phyloP scores from a whole-genome alignment of 192 early-diverging fungal species.

The Dissophora ornata region DNA sequence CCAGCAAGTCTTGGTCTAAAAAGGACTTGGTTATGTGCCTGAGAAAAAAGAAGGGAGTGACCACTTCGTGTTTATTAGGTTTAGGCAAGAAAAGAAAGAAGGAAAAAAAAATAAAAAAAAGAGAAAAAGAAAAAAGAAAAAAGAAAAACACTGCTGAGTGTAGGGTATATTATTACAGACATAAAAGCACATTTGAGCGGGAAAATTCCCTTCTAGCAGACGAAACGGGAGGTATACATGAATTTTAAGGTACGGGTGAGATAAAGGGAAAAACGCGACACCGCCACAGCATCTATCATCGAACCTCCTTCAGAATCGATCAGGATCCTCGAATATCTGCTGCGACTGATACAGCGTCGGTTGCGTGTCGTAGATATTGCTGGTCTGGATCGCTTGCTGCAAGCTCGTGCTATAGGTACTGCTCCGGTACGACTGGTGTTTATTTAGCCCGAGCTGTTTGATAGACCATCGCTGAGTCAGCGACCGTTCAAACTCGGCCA shows the following conservation, averaged over 20 bases:
- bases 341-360: constrained; percentile 35
- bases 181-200: too few relatives aligned
- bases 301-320: constrained; percentile 28
- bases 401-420: constrained; percentile 37
- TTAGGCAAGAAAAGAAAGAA: neutral
- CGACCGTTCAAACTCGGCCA: constrained; percentile 51
- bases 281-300: too few relatives aligned
- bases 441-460: constrained; percentile 47
- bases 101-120: neutral
- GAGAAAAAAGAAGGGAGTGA: too few relatives aligned
- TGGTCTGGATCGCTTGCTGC: constrained; percentile 51
- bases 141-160: too few relatives aligned
- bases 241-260: too few relatives aligned
- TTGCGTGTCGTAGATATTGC: constrained; percentile 50
- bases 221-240: too few relatives aligned
- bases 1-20: constrained; percentile 10
- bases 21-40: too few relatives aligned
- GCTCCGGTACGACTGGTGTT: constrained; percentile 44
- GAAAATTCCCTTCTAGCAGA: too few relatives aligned
- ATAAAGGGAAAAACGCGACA: neutral
- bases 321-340: constrained; percentile 49
- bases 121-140: constrained; percentile 9
- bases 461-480: constrained; percentile 52
- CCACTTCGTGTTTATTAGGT: too few relatives aligned
- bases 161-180: too few relatives aligned